Conservation (phyloP, 805 yeast genomes). For the Sporopachydermia lactativora region DNA sequence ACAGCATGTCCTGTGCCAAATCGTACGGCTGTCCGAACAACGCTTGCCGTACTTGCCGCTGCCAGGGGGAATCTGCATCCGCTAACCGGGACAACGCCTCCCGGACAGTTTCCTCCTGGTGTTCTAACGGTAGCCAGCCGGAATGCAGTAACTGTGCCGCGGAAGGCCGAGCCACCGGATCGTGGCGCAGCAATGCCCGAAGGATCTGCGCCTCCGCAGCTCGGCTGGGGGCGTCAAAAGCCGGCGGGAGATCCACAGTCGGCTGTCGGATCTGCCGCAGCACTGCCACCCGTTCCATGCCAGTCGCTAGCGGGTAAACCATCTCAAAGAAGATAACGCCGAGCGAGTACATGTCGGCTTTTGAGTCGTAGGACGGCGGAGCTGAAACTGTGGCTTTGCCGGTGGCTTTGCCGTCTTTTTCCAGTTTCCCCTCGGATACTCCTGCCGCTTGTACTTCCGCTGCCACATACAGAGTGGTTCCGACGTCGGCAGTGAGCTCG, state of each 20-base stretch:
- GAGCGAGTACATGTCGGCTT: constrained; percentile 89
- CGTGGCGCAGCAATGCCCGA: constrained; percentile 54
- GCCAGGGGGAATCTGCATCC: constrained; percentile 90
- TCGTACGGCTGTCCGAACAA: constrained; percentile 76
- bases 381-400: constrained; percentile 40
- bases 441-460: constrained; percentile 54
- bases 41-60: constrained; percentile 78
- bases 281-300: constrained; percentile 81
- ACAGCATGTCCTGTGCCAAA: constrained; percentile 72
- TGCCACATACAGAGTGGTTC: constrained; percentile 90
- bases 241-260: constrained; percentile 53
- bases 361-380: constrained; percentile 68
- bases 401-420: constrained; percentile 7
- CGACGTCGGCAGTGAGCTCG: constrained; percentile 87
- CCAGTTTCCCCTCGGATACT: no score
- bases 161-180: constrained; percentile 65
- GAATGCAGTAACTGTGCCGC: constrained; percentile 66
- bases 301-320: constrained; percentile 75
- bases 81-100: constrained; percentile 78
- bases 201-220: constrained; percentile 57
- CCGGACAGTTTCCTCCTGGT: constrained; percentile 78
- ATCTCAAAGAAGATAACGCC: constrained; percentile 95
- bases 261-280: constrained; percentile 49
- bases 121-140: constrained; percentile 77
- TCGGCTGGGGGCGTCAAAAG: constrained; percentile 38